Conservation (phyloP, 2,329 filamentous ascomycete species). For the Pezizomycotina sp. region DNA sequence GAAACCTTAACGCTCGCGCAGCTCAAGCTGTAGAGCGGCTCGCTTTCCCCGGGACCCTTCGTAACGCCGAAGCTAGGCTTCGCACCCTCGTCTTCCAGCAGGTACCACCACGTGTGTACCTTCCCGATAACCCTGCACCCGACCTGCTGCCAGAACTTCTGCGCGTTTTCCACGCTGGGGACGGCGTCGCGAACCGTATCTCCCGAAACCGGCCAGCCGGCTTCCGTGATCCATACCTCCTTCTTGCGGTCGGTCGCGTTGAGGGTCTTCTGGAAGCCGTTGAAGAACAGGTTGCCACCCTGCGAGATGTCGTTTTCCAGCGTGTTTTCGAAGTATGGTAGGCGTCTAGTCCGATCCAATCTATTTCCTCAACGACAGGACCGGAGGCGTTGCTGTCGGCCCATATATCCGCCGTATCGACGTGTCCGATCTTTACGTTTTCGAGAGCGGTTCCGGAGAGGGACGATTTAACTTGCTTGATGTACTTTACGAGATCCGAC, state of each 20-base stretch:
- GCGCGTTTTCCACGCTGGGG: slow-evolving; percentile 49
- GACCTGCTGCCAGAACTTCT: slow-evolving; percentile 62
- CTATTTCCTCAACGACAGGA: slow-evolving; percentile 50
- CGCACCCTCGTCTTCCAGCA: slow-evolving; percentile 41
- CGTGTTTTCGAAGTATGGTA: slow-evolving; percentile 69
- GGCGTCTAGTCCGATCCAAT: slow-evolving; percentile 71
- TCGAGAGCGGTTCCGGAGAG: slow-evolving; percentile 47
- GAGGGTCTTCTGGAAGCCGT: slow-evolving; percentile 45
- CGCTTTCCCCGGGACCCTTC: slow-evolving; percentile 26
- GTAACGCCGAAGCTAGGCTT: slow-evolving; percentile 31
- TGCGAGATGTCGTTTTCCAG: slow-evolving; percentile 48
- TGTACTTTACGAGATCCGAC: slow-evolving; percentile 48
- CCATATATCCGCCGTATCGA: slow-evolving; percentile 77
- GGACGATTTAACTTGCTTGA: slow-evolving; percentile 47
- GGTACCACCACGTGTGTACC: slow-evolving; percentile 60
- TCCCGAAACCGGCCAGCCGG: slow-evolving; percentile 68
- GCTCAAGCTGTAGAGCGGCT: slow-evolving; percentile 26
- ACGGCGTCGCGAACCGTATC: slow-evolving; percentile 44
- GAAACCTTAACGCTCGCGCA: no score
- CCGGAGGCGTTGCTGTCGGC: slow-evolving; percentile 49
- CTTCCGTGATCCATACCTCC: slow-evolving; percentile 73
- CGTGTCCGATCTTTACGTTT: slow-evolving; percentile 46
- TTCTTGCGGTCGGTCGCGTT: slow-evolving; percentile 42
- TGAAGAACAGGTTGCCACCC: slow-evolving; percentile 50
- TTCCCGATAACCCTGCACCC: slow-evolving; percentile 52